These are phyloP conservation scores for Dendrobium officinale DNA, from an alignment of 106 monocot genomes.

Conservation along the genomic window DNA sequence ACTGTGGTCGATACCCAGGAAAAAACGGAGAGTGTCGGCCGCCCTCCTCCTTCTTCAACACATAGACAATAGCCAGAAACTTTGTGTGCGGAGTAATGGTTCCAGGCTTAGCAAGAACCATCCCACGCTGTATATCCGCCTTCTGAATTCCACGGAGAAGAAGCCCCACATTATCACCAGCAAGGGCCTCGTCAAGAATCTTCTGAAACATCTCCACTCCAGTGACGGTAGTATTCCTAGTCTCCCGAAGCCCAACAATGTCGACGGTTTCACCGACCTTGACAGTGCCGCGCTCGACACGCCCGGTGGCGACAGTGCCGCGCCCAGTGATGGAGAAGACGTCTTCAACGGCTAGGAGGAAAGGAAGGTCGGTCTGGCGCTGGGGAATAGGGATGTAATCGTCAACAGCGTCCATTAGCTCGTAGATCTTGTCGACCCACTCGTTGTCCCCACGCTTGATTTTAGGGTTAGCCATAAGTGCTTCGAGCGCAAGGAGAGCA, in stretches of 20 bases:
- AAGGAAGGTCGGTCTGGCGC: constrained; percentile 83
- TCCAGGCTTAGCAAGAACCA: constrained; percentile 67
- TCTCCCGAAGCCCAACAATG: constrained; percentile 55
- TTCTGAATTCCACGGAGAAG: constrained; percentile 72
- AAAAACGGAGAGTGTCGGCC: constrained; percentile 79
- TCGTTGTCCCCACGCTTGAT: constrained; percentile 72
- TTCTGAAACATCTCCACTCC: constrained; percentile 95
- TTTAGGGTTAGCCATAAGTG: constrained; percentile 54
- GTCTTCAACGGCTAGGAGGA: constrained; percentile 84
- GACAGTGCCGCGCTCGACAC: constrained; percentile 71
- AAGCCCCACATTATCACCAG: constrained; percentile 69
- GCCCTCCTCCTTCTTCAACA: constrained; percentile 80
- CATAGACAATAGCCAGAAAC: constrained; percentile 58
- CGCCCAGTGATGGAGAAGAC: constrained; percentile 96
- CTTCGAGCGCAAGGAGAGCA: constrained; percentile 84
- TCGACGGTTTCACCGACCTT: constrained; percentile 68
- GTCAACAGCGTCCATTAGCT: constrained; percentile 84
- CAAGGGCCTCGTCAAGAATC: constrained; percentile 67
- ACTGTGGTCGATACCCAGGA: constrained; percentile 60
- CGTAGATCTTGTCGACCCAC: constrained; percentile 87
- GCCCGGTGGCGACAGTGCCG: constrained; percentile 86
- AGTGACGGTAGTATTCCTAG: constrained; percentile 62
- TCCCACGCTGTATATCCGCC: constrained; percentile 59
- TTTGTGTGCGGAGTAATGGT: constrained; percentile 77
- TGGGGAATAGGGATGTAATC: constrained; percentile 87